Evolutionary conservation across 306 rosid genomes (phyloP), one percentile per base, ranked within the genome.

Genomic region (Abrus precatorius): DNA sequence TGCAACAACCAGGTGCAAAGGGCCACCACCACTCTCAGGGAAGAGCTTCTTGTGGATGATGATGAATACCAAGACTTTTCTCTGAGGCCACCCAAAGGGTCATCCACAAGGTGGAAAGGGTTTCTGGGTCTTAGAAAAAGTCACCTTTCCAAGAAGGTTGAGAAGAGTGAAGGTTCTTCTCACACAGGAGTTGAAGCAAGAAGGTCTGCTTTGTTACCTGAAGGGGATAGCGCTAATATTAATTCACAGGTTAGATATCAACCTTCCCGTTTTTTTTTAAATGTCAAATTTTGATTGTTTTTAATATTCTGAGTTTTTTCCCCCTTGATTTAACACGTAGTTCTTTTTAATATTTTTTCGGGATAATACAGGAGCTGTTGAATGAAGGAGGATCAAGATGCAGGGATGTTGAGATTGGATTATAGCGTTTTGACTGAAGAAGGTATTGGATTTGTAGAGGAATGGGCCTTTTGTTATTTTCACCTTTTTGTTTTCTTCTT

Each of bases 1-100:
- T 59, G 45, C 75, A 68, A 44, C 65, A 84, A 82, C 57, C 78
- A 69, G 80, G 67, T 75, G 75, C 91, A 82, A 71, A 87, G 80
- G 67, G 74, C 89, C 6, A 90, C 87, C 10, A 92, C 94, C 5
- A 94, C 98, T 75, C 91, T 94, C 5, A 87, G 94, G 52, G 97
- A 94, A 10, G 97, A 94, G 83, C 97, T 94, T 45, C 93, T 89
- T 6, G 84, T 76, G 3, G 84, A 45, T 33, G 88, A 83, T 13
- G 82, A 80, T 48, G 87, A 74, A 2, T 87, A 49, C 36, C 82
- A 61, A 41, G 74, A 20, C 1, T 82, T 88, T 41, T 81, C 90
- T 10, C 76, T 36, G 2, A 88, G 88, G 86, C 97, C 94, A 0
- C 91, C 93, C 1, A 94, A 91, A 84, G 94, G 94, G 28, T 72